Evolutionary conservation across 768 basidiomycete species (phyloP).

Genomic region (Punctularia strigosozonata): DNA sequence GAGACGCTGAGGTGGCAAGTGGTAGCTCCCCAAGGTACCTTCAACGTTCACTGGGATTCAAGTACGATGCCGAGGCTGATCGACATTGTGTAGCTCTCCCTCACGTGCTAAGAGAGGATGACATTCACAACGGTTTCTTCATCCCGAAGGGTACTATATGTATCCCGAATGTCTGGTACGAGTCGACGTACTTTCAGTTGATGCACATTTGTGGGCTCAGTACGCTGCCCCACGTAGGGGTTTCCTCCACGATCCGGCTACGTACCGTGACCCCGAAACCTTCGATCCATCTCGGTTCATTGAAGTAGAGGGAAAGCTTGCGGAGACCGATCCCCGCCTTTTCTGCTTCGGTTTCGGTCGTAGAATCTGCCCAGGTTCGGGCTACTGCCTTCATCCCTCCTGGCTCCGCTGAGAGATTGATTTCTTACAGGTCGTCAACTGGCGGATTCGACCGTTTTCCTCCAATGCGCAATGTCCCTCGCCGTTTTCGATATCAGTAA

Average conservation of each 20-base stretch:
- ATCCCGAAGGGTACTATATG: too few relatives aligned
- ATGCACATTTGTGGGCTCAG: too few relatives aligned
- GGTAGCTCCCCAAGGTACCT: conserved; percentile 4
- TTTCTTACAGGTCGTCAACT: conserved; percentile 11
- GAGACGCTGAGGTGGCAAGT: conserved; percentile 10
- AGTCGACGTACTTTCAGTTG: too few relatives aligned
- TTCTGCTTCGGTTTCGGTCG: conserved; percentile 12
- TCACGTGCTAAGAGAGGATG: conserved; percentile 2
- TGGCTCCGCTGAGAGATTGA: background rate
- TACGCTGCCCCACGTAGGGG: too few relatives aligned
- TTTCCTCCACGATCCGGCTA: conserved; percentile 15
- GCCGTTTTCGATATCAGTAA: conserved; percentile 19
- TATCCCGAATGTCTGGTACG: too few relatives aligned
- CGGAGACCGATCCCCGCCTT: conserved; percentile 11
- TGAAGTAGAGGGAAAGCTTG: conserved; percentile 4
- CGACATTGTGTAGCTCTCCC: conserved; percentile 2
- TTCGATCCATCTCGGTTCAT: conserved; percentile 21
- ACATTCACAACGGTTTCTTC: conserved; percentile 4
- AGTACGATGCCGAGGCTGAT: background rate
- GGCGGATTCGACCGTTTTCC: conserved; percentile 19
- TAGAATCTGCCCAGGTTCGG: conserved; percentile 12
- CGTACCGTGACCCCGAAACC: conserved; percentile 15
- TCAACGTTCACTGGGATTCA: background rate
- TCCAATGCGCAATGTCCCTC: conserved; percentile 17
- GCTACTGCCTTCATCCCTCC: background rate